These are phyloP conservation scores for Candida argentea DNA, from an alignment of 805 yeast genomes.

Conservation along the genomic window DNA sequence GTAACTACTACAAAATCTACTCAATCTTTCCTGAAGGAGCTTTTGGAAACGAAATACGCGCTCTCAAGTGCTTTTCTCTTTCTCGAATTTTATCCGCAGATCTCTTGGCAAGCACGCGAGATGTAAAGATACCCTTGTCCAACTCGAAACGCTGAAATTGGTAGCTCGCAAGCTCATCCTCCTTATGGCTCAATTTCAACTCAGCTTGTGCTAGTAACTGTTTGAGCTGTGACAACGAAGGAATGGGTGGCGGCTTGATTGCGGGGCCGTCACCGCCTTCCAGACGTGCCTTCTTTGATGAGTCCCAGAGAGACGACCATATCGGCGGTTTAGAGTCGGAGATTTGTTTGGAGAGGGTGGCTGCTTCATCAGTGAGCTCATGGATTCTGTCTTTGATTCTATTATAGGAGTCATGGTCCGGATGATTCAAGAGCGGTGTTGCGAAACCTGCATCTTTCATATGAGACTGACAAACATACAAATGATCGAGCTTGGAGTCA, in stretches of 20 bases:
- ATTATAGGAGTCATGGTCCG: conserved; percentile 24
- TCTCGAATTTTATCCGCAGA: no score
- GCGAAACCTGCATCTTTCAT: conserved; percentile 40
- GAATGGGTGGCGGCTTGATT: conserved; percentile 10
- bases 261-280: conserved; percentile 3
- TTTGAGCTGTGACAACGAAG: neutral
- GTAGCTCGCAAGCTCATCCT: conserved; percentile 14
- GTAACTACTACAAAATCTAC: no score
- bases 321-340: conserved; percentile 26
- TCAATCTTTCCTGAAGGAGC: no score
- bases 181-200: conserved; percentile 4
- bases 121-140: conserved; percentile 30
- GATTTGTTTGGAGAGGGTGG: conserved; percentile 13
- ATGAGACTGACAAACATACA: conserved; percentile 41
- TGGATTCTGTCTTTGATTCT: conserved; percentile 13
- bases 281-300: conserved; percentile 7
- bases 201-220: conserved; percentile 5
- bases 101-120: conserved; percentile 32
- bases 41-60: no score
- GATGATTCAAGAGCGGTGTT: conserved; percentile 8
- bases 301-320: conserved; percentile 12
- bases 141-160: conserved; percentile 29
- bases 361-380: conserved; percentile 10
- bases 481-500: conserved; percentile 39
- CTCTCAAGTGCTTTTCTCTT: no score